Evolutionary conservation across 2,329 filamentous ascomycete genomes (phyloP), one percentile per base, ranked within the genome.

Genomic region (Aspergillus eucalypticola): DNA sequence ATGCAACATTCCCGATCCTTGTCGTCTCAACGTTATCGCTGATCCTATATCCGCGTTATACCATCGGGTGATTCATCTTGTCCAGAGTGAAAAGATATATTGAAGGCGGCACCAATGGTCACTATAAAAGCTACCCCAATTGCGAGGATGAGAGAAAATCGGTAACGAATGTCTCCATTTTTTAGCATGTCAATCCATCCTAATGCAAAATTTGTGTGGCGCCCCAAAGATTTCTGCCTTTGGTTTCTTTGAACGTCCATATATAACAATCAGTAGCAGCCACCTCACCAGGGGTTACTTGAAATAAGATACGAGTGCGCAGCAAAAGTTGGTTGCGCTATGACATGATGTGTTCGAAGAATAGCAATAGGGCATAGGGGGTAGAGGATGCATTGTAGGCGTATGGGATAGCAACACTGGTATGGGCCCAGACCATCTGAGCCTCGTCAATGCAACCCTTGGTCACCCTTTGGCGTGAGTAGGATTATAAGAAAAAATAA

Each of bases 91-190:
- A 89, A 95, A 56, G 99, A 76, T 82, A 96, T 83, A 11, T 2
- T 35, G 32, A 35, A 13, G 32, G 32, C 32, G 11, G 32, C 32
- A 35, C 11, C 32, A 27, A 96, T 78, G 39, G 90, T 78, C 50
- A 86, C 84, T 1, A 95, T 78, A 63, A 96, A 81, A 39, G 87
- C 77, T 51, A 97, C 79, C 3, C 86, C 88, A 68, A 95, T 90
- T 7, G 88, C 87, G 11, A 86, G 85, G 69, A 99, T 88, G 54
- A 99, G 80, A 86, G 92, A 96, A 79, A 99, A 98, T 5, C 90
- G 88, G 27, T 88, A 85, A 74, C 92, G 96, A 55, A 98, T 82
- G 72, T 99, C 94, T 75, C 89, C 85, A 98, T 98, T 73, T 98
- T 99, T 73, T 95, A 88, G 80, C 95, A 99, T 50, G 90, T 89